Conservation (phyloP, 305 asterid species). For the Fraxinus sp. region DNA sequence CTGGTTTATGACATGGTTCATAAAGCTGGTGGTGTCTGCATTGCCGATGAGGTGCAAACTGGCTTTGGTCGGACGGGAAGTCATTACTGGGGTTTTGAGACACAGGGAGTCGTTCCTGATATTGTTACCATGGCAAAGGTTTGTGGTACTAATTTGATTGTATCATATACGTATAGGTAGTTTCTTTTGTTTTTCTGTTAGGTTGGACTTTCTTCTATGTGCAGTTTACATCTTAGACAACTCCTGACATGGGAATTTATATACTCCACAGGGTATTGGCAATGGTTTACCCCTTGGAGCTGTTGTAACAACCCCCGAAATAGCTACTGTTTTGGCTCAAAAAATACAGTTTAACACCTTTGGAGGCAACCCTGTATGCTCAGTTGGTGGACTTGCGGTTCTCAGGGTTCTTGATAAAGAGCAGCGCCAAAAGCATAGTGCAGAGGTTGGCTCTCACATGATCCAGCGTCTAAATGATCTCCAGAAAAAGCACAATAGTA, state of each 20-base stretch:
- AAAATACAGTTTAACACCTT: constrained; percentile 90
- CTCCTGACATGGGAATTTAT: constrained; percentile 18
- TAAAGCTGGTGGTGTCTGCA: constrained; percentile 95
- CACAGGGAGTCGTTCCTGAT: constrained; percentile 95
- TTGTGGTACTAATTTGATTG: background rate
- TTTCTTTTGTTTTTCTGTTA: background rate
- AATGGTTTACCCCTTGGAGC: constrained; percentile 98
- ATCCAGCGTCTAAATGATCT: constrained; percentile 63
- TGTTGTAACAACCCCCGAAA: constrained; percentile 93
- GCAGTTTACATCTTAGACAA: background rate
- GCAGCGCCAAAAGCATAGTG: constrained; percentile 80
- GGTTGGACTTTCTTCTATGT: constrained; percentile 2
- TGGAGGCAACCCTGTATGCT: constrained; percentile 98
- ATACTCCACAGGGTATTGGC: constrained; percentile 67
- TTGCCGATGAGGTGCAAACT: constrained; percentile 97
- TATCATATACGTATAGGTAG: background rate
- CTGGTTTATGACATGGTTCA: constrained; percentile 76
- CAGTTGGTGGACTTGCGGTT: constrained; percentile 94
- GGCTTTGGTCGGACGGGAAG: constrained; percentile 97
- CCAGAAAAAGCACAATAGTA: constrained; percentile 79
- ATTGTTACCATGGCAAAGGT: constrained; percentile 99
- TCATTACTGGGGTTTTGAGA: constrained; percentile 96
- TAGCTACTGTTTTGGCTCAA: constrained; percentile 80
- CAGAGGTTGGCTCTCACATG: constrained; percentile 82
- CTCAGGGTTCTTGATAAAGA: constrained; percentile 83